Percentiles rank a stretch among this genome's conserved stretches.
Conservation (phyloP, 1,284 basidiomycete genomes). For the Mycosarcoma mackinlayi region DNA sequence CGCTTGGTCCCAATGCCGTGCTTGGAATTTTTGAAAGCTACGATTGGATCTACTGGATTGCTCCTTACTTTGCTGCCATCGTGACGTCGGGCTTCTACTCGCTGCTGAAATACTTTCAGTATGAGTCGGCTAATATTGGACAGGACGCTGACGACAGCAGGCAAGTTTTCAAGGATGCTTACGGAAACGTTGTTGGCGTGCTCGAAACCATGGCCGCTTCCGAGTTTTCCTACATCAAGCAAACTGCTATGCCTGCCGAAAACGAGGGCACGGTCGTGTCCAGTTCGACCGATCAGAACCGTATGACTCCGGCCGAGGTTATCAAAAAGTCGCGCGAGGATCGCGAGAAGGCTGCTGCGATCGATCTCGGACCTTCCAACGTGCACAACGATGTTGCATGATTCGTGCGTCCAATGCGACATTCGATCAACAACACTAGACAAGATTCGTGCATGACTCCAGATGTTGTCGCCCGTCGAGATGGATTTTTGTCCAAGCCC, state of each 20-base stretch:
- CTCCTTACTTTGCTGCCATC: slow-evolving; percentile 49
- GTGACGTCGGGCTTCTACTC: slow-evolving; percentile 50
- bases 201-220: slow-evolving; percentile 44
- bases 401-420: too few species aligned
- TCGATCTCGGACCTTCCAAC: slow-evolving; percentile 22
- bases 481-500: too few species aligned
- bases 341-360: slow-evolving; percentile 22
- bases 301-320: slow-evolving; percentile 23
- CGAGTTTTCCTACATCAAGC: slow-evolving; percentile 30
- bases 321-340: slow-evolving; percentile 32
- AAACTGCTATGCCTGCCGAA: slow-evolving; percentile 19
- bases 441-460: too few species aligned
- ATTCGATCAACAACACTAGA: too few species aligned
- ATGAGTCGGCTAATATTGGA: slow-evolving; percentile 54
- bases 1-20: slow-evolving; percentile 53
- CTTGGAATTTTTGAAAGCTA: slow-evolving; percentile 36
- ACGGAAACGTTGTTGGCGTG: slow-evolving; percentile 47
- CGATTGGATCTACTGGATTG: slow-evolving; percentile 57
- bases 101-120: slow-evolving; percentile 45
- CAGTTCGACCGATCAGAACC: slow-evolving; percentile 7
- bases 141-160: slow-evolving; percentile 51
- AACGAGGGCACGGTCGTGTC: slow-evolving; percentile 25
- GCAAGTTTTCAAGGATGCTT: slow-evolving; percentile 47
- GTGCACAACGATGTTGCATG: slow-evolving; percentile 25
- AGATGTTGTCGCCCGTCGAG: too few species aligned